A percentile compares a stretch with the other conserved stretches of the same genome.
These are phyloP conservation scores for Podospora australis DNA, from an alignment of 495 filamentous ascomycete genomes.

Conservation along the genomic window DNA sequence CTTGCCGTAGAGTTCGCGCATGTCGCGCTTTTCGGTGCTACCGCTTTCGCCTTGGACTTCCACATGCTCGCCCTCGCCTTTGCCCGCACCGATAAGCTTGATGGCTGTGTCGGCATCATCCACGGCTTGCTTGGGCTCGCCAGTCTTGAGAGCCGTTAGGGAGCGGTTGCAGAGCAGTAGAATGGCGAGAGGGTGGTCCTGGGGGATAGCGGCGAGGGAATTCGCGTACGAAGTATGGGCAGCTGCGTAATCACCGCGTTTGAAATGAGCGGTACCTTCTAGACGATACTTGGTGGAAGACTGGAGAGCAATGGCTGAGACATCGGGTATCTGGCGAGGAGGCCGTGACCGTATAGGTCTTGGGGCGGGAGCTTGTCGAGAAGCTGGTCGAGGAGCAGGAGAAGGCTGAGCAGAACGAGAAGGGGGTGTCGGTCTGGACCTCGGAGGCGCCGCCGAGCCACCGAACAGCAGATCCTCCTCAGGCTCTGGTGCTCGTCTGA, in stretches of 20 bases:
- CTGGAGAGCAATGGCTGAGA: constrained; percentile 61
- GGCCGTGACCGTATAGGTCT: constrained; percentile 33
- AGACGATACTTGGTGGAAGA: constrained; percentile 69
- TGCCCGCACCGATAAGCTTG: constrained; percentile 68
- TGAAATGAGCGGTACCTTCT: constrained; percentile 81
- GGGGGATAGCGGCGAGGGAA: constrained; percentile 66
- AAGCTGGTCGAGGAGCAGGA: constrained; percentile 29
- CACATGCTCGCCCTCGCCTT: constrained; percentile 73
- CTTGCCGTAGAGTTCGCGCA: constrained; percentile 89
- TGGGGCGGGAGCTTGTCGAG: constrained; percentile 34
- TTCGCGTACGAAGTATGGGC: constrained; percentile 77
- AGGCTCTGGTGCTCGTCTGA: constrained; percentile 39
- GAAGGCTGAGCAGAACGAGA: constrained; percentile 24
- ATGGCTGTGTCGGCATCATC: constrained; percentile 76
- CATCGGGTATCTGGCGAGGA: constrained; percentile 57
- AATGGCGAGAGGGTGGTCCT: constrained; percentile 77
- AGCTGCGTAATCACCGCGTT: constrained; percentile 82
- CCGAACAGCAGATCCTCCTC: constrained; percentile 55
- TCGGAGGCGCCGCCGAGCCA: constrained; percentile 23
- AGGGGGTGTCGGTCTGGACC: constrained; percentile 18
- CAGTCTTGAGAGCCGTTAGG: constrained; percentile 79
- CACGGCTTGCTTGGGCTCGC: constrained; percentile 79
- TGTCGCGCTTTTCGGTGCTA: constrained; percentile 65
- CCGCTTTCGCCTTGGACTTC: constrained; percentile 49
- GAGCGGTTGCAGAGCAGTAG: constrained; percentile 87